Evolutionary conservation across 768 basidiomycete genomes (phyloP).

Genomic region (Lactifluus echinatus): DNA sequence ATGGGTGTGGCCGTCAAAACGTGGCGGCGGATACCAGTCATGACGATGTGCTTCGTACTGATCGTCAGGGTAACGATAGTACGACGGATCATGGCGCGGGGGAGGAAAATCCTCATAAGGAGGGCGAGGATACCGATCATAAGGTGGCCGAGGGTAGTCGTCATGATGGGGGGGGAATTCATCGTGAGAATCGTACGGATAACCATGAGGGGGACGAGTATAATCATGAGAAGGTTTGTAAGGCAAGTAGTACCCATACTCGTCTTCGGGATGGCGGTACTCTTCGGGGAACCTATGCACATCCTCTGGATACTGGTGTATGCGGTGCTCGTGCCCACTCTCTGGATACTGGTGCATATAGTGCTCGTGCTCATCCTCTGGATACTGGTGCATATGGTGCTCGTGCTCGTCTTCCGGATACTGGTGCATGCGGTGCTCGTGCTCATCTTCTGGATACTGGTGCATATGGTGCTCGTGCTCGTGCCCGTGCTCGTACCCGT

Average conservation of each 20-base stretch:
- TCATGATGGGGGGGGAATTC: not conserved
- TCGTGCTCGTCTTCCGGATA: no score
- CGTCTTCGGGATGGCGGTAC: not conserved
- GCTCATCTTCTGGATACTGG: no score
- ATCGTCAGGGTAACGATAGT: not conserved
- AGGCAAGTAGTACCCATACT: not conserved
- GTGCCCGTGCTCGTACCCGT: no score
- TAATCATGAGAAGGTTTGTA: not conserved
- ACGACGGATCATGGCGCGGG: not conserved
- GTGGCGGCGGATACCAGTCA: not conserved
- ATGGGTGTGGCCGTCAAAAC: not conserved
- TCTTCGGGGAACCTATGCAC: conserved; percentile 1
- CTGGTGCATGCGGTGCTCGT: no score
- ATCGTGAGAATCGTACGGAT: not conserved
- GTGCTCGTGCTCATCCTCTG: no score
- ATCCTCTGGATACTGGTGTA: not conserved
- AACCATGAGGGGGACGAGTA: not conserved
- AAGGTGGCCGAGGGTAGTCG: not conserved
- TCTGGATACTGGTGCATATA: no score
- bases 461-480: no score
- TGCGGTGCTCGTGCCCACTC: no score
- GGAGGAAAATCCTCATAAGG: not conserved
- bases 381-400: no score
- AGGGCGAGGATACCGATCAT: not conserved
- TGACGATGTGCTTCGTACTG: not conserved